Conservation (phyloP, 176 grass and related monocot species). For the Juncus inflexus region DNA sequence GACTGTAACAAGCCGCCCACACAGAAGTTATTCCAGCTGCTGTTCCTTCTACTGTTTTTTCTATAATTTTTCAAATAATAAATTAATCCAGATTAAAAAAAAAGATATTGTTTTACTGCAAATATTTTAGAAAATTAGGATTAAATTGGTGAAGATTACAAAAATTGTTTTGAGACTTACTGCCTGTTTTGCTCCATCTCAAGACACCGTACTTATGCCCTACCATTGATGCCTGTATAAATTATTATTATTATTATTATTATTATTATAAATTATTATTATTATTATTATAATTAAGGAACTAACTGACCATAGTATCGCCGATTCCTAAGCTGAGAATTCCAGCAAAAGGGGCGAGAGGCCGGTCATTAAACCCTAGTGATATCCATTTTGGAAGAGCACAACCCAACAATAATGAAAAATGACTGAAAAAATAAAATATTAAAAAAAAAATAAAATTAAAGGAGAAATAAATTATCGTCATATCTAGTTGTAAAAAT, state of each 20-base stretch:
- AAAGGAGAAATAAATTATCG: too few species aligned
- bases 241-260: background rate
- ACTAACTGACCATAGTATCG: constrained; percentile 74
- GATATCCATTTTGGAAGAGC: constrained; percentile 98
- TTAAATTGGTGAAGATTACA: constrained; percentile 15
- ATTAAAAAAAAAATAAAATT: constrained; percentile 1
- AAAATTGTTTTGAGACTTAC: constrained; percentile 37
- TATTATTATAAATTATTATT: too few species aligned
- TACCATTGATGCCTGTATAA: constrained; percentile 84
- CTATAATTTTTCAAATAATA: constrained; percentile 25
- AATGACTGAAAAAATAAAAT: constrained; percentile 49
- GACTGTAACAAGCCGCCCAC: constrained; percentile 61
- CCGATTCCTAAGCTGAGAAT: constrained; percentile 99
- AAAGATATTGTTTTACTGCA: background rate
- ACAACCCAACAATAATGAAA: constrained; percentile 86
- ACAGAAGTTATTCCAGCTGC: constrained; percentile 96
- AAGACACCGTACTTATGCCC: constrained; percentile 86
- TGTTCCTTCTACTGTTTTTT: constrained; percentile 97
- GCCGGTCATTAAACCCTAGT: constrained; percentile 77
- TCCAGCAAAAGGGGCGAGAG: constrained; percentile 83
- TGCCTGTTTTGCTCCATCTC: constrained; percentile 96
- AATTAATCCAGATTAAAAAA: constrained; percentile 8
- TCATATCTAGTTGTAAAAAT: too few species aligned
- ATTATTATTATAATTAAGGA: too few species aligned
- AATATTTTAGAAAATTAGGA: background rate